These are phyloP conservation scores for Hamigera avellanea DNA, from an alignment of 495 filamentous ascomycete species.

Conservation along the genomic window DNA sequence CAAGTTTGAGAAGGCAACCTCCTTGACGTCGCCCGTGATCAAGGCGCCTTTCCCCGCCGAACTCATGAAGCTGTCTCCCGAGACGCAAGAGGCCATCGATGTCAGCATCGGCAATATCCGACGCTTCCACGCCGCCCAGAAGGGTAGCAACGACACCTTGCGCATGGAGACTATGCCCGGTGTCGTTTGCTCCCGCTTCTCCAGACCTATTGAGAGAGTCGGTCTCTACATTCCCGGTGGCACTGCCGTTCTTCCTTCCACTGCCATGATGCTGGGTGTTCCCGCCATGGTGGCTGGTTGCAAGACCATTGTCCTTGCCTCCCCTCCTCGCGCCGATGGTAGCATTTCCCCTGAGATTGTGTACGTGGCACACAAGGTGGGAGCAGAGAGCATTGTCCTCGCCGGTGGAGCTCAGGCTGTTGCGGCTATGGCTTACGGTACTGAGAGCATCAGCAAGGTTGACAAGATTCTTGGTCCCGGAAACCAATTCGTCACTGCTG, in stretches of 20 bases:
- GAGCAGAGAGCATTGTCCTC: slow-evolving; percentile 87
- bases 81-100: slow-evolving; percentile 86
- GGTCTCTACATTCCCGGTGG: slow-evolving; percentile 93
- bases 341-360: slow-evolving; percentile 93
- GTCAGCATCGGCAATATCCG: slow-evolving; percentile 86
- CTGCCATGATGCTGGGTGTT: slow-evolving; percentile 94
- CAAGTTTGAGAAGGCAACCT: slow-evolving; percentile 93
- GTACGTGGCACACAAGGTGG: slow-evolving; percentile 94
- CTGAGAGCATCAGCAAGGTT: slow-evolving; percentile 73
- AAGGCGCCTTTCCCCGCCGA: slow-evolving; percentile 73
- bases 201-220: slow-evolving; percentile 82
- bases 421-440: slow-evolving; percentile 59
- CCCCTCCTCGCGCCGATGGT: slow-evolving; percentile 81
- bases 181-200: slow-evolving; percentile 87
- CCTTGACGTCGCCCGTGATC: slow-evolving; percentile 77
- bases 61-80: slow-evolving; percentile 72
- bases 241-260: slow-evolving; percentile 89
- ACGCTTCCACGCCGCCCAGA: slow-evolving; percentile 85
- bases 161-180: slow-evolving; percentile 95
- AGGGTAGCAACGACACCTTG: slow-evolving; percentile 60
- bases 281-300: slow-evolving; percentile 98
- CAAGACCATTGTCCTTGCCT: slow-evolving; percentile 85
- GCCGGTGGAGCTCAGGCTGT: slow-evolving; percentile 96
- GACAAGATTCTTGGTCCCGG: slow-evolving; percentile 98
- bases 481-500: slow-evolving; percentile 97